Evolutionary conservation across 768 basidiomycete species (phyloP).

Genomic region (Tylopilus vinaceipallidus): DNA sequence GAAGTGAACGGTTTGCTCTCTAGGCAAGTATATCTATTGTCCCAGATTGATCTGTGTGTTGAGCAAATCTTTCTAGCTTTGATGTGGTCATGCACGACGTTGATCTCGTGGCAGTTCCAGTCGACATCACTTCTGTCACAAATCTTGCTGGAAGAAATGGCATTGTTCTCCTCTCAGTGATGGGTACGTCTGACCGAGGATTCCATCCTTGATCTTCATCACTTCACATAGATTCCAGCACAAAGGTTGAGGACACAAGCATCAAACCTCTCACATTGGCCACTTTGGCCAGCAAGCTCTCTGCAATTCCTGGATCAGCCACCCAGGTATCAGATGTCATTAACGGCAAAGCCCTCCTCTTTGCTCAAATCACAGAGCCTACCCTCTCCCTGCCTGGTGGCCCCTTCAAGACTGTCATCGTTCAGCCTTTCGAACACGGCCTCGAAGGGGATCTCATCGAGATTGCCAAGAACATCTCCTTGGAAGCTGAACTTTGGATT

Average conservation of each 20-base stretch:
- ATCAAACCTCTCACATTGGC: slow-evolving; percentile 17
- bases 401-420: slow-evolving; percentile 26
- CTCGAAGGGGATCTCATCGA: slow-evolving; percentile 28
- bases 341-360: slow-evolving; percentile 14
- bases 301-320: slow-evolving; percentile 10
- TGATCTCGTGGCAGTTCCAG: slow-evolving; percentile 20
- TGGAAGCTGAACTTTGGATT: slow-evolving; percentile 29
- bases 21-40: slow-evolving; percentile 6
- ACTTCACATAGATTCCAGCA: slow-evolving; percentile 13
- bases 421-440: slow-evolving; percentile 28
- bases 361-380: slow-evolving; percentile 12
- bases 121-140: slow-evolving; percentile 21
- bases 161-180: slow-evolving; percentile 22
- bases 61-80: slow-evolving; percentile 3
- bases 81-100: slow-evolving; percentile 23
- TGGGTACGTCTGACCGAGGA: slow-evolving; percentile 9
- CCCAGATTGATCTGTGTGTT: neutral
- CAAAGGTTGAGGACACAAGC: slow-evolving; percentile 13
- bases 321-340: slow-evolving; percentile 11
- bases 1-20: neutral
- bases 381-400: slow-evolving; percentile 13
- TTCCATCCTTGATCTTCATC: neutral
- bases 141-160: slow-evolving; percentile 25
- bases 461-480: slow-evolving; percentile 23
- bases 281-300: slow-evolving; percentile 9